A percentile compares a stretch with the other conserved stretches of the same genome.
phyloP scores from a whole-genome alignment of 1,139 yeast genomes.

The Yamadazyma jaroonii region DNA sequence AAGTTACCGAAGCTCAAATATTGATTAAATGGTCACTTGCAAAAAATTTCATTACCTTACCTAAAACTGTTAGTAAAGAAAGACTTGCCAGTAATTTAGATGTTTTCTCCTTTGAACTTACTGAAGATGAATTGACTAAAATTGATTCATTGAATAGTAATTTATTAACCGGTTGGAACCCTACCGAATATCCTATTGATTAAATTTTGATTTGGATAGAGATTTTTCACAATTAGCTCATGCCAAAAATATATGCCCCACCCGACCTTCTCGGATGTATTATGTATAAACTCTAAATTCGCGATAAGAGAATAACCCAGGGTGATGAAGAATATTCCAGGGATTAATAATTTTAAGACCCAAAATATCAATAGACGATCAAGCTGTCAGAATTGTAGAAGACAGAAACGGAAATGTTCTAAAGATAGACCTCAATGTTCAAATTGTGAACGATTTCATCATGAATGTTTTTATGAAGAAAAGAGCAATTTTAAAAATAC shows the following conservation, averaged over 20 bases:
- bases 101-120: slow-evolving; percentile 46
- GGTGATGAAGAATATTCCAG: slow-evolving; percentile 1
- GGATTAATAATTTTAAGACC: slow-evolving; percentile 2
- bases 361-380: neutral
- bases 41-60: slow-evolving; percentile 41
- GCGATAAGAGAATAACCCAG: neutral
- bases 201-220: too few species aligned
- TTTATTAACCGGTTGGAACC: slow-evolving; percentile 3
- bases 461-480: slow-evolving; percentile 1
- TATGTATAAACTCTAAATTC: neutral
- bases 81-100: slow-evolving; percentile 32
- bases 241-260: too few species aligned
- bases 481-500: too few species aligned
- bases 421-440: slow-evolving; percentile 2
- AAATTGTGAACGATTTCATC: neutral
- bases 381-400: slow-evolving; percentile 4
- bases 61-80: slow-evolving; percentile 25
- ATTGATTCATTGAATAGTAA: slow-evolving; percentile 3
- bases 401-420: slow-evolving; percentile 4
- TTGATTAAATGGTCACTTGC: slow-evolving; percentile 31
- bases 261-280: too few species aligned
- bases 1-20: slow-evolving; percentile 20
- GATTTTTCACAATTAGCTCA: too few species aligned
- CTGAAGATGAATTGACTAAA: slow-evolving; percentile 35
- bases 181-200: slow-evolving; percentile 3